A percentile compares a stretch with the other conserved stretches of the same genome.
These are phyloP conservation scores for Microsporum audouinii DNA, from an alignment of 2,329 filamentous ascomycete genomes.

Conservation along the genomic window DNA sequence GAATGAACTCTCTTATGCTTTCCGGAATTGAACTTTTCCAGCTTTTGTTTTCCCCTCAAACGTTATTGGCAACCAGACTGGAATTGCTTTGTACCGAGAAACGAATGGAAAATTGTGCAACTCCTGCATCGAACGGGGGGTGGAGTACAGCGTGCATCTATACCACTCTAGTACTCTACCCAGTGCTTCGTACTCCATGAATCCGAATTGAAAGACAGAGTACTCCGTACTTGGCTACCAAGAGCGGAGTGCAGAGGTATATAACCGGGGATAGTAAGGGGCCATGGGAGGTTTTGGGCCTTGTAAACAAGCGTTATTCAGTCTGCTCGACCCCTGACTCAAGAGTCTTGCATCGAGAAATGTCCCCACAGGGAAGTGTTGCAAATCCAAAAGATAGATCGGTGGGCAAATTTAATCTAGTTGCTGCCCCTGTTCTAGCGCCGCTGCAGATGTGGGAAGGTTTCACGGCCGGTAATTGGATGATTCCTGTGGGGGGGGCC, in stretches of 20 bases:
- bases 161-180: neutral
- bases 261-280: neutral
- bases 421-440: neutral
- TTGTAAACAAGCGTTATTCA: slow-evolving; percentile 3
- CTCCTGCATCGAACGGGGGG: neutral
- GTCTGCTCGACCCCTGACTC: neutral
- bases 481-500: neutral
- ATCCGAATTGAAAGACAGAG: neutral
- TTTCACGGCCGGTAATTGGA: neutral
- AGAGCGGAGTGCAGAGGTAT: neutral
- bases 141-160: too few relatives aligned
- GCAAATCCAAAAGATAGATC: neutral
- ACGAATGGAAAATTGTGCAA: neutral
- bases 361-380: neutral
- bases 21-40: neutral
- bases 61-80: neutral
- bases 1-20: neutral
- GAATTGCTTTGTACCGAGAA: neutral
- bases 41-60: neutral
- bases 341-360: neutral
- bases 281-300: neutral
- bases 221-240: neutral
- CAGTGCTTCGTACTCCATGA: neutral
- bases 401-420: neutral
- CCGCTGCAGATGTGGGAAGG: neutral